Base-by-base conservation (phyloP, 345 rosid genomes). In the Psidium guajava region DNA sequence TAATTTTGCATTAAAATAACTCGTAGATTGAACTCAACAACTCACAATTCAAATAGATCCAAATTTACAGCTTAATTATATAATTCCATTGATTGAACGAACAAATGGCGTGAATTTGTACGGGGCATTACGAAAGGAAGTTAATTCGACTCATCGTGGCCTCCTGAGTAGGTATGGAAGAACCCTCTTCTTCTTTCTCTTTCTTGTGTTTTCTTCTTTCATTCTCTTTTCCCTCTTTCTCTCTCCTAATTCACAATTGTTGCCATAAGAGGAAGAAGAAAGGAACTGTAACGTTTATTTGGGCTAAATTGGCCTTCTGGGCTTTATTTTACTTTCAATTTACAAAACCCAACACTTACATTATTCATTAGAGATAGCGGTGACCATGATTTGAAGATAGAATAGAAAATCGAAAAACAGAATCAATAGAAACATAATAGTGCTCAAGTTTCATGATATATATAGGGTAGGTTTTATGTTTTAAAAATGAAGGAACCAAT, bases 401-500 rank as follows among this genome's bases (percentile, higher is more conserved):
- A 44, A 44, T 44, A 5, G 7, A 6, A 6, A 44, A 44, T 6
- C 47, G 7, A 6, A 44, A 8, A 47, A 47, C 11, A 10, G 7
- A 47, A 47, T 47, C 50, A 47, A 0, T 47, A 11, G 11, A 47
- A 47, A 47, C 11, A 8, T 9, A 7, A 8, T 47, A 47, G 50
- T 6, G 1, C 9, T 2, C 8, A 1, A 3, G 50, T 1, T 47
- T 47, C 7, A 47, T 8, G 11, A 8, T 9, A 8, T 8, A 8
- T 7, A 47, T n/a, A n/a, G 4, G 50, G 11, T 8, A 47, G 50
- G 11, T 9, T 47, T 47, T 11, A 47, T 0, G 8, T 47, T 47
- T 8, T 2, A 47, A 47, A 47, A 47, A 47, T 47, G 8, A 11
- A 8, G 50, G 47, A 44, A 44, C 6, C 7, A 6, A 6, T 44